Evolutionary conservation across 2,329 filamentous ascomycete genomes (phyloP).

Genomic region (Hypoxylon sp.): DNA sequence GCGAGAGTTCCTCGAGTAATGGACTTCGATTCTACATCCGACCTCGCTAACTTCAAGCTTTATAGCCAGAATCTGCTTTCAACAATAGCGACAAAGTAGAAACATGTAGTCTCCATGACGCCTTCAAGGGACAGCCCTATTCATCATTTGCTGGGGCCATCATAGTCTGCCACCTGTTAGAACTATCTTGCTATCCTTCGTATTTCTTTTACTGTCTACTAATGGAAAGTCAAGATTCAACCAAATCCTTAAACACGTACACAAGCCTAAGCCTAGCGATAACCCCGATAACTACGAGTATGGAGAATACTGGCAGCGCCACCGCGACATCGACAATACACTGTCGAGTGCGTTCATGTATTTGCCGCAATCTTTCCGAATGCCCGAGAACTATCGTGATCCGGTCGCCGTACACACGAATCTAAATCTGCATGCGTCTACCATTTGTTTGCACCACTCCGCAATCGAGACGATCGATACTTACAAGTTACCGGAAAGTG

Average conservation of each 20-base stretch:
- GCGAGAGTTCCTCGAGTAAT: not conserved
- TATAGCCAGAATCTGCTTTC: conserved; percentile 81
- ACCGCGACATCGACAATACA: conserved; percentile 85
- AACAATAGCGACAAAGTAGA: conserved; percentile 74
- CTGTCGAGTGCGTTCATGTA: conserved; percentile 84
- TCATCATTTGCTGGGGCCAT: conserved; percentile 81
- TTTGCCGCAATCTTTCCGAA: conserved; percentile 79
- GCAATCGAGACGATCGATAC: conserved; percentile 87
- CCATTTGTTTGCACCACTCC: conserved; percentile 90
- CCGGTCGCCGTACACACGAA: conserved; percentile 85
- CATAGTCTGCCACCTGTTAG: conserved; percentile 76
- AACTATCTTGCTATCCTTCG: not conserved
- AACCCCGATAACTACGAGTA: conserved; percentile 79
- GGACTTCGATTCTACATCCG: not conserved
- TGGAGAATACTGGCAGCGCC: conserved; percentile 88
- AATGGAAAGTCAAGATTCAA: conserved; percentile 69
- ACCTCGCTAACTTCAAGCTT: conserved; percentile 36
- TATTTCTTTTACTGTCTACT: conserved; percentile 14
- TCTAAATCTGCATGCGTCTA: conserved; percentile 88
- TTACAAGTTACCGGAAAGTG: conserved; percentile 73
- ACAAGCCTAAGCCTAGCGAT: conserved; percentile 78
- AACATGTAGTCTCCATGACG: conserved; percentile 74
- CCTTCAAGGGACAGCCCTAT: conserved; percentile 73
- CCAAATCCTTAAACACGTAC: conserved; percentile 83
- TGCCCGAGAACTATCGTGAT: conserved; percentile 78